phyloP scores from a whole-genome alignment of 805 yeast genomes.

The Pichia kluyveri region DNA sequence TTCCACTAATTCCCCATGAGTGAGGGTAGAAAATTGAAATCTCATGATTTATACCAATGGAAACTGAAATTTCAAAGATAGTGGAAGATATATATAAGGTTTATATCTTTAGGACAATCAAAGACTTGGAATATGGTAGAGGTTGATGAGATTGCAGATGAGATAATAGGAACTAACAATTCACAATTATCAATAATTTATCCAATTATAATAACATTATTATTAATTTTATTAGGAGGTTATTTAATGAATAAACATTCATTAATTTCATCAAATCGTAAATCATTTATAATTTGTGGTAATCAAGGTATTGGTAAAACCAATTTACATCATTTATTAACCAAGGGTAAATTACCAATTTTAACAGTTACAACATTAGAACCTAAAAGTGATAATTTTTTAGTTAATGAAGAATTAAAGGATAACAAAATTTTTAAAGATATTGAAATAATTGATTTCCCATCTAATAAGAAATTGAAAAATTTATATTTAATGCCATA shows the following conservation, averaged over 20 bases:
- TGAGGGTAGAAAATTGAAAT: no score
- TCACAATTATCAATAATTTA: conserved; percentile 1
- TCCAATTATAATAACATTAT: conserved; percentile 8
- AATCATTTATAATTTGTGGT: conserved; percentile 17
- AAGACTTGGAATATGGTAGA: not conserved
- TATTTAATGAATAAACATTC: conserved; percentile 7
- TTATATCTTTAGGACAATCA: no score
- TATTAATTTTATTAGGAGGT: conserved; percentile 7
- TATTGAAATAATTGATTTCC: conserved; percentile 64
- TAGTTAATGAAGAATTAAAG: conserved; percentile 24
- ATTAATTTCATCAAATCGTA: conserved; percentile 8
- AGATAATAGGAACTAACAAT: no score
- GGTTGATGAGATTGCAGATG: no score
- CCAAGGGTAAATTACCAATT: conserved; percentile 13
- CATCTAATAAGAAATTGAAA: conserved; percentile 78
- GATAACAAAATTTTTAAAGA: conserved; percentile 23
- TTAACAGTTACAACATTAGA: conserved; percentile 44
- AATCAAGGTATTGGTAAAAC: conserved; percentile 19
- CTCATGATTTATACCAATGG: no score
- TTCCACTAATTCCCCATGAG: no score
- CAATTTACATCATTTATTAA: conserved; percentile 13
- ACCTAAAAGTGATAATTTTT: conserved; percentile 30
- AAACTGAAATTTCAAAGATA: no score
- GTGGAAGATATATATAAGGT: no score
- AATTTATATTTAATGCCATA: conserved; percentile 43